Evolutionary conservation across 352 stramenopile species (phyloP), one percentile per base, ranked within the genome.

Genomic region (Phytophthora meadii): DNA sequence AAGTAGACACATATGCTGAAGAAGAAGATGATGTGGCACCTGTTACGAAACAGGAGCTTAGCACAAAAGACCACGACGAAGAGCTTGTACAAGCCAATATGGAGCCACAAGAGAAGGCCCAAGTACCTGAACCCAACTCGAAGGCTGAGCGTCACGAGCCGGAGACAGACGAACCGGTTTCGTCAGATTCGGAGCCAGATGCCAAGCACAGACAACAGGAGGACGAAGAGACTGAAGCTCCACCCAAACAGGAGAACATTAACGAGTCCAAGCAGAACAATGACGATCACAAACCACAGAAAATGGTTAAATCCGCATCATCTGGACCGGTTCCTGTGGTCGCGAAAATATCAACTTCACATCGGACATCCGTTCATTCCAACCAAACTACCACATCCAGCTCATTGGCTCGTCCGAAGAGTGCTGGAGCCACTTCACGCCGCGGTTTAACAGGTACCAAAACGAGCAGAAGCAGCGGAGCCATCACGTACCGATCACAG

Each of bases 361-460:
- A 59, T 14, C 71, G 77, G 3, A 62, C 64, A 0, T 71, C 55
- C 24, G 55, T 45, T 11, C 47, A 51, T 8, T 46, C 54, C 3
- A 22, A 5, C 3, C 52, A 39, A 52, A 54, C 50, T 4, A 65
- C 37, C 4, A 69, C 37, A 39, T 59, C 56, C 2, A 70, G 61
- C 30, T 77, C 77, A 12, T 68, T 84, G 14, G 66, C 66, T 36
- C 81, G 82, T 14, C 77, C 80, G 0, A 84, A 87, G 44, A 91
- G 74, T 66, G 74, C 74, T 14, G 67, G 66, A 22, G 55, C 64
- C 0, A 71, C 59, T 1, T 49, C 61, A 37, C 63, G 64, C 12
- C 68, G 64, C 12, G 72, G 37, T 30, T 45, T 56, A 22, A 50
- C 67, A 19, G 50, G 45, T 24, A 24, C 40, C 19, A 30, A 30